Evolutionary conservation across 225 moss, liverwort and hornwort species (phyloP).

Genomic region (Pseudisothecium myosuroides): DNA sequence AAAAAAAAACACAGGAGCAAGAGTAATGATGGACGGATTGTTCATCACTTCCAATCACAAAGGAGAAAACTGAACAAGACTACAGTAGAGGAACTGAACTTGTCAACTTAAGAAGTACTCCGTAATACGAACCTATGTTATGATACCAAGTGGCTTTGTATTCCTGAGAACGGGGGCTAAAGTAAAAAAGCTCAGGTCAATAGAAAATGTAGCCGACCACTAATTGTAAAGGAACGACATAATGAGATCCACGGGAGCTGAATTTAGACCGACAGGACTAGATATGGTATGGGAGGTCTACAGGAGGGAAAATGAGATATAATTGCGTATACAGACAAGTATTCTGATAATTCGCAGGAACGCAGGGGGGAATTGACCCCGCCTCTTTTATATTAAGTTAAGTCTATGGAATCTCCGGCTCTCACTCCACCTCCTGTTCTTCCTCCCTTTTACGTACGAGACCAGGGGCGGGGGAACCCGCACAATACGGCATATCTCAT

Average conservation of each 20-base stretch:
- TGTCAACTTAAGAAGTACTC: not conserved
- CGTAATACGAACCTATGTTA: not conserved
- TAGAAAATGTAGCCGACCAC: not conserved
- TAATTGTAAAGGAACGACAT: not conserved
- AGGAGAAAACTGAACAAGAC: not conserved
- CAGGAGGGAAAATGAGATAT: not conserved
- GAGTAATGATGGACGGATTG: not conserved
- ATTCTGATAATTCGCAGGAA: slow-evolving; percentile 1
- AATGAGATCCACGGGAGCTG: not conserved
- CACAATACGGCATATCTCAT: not conserved
- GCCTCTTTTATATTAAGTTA: not conserved
- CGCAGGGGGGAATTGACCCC: not conserved
- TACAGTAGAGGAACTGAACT: not conserved
- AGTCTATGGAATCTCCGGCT: not conserved
- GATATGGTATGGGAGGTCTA: not conserved
- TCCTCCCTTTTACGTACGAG: not conserved
- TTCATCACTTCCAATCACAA: not conserved
- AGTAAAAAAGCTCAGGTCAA: not conserved
- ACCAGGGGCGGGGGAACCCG: not conserved
- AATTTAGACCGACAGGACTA: slow-evolving; percentile 6
- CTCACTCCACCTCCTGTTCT: not conserved
- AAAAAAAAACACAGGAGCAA: too few relatives aligned
- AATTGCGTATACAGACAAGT: not conserved
- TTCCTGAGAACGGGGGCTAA: not conserved
- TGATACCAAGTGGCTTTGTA: not conserved